A percentile compares a stretch with the other conserved stretches of the same genome.
phyloP scores from a whole-genome alignment of 768 basidiomycete species.

The Termitomyces sp. region DNA sequence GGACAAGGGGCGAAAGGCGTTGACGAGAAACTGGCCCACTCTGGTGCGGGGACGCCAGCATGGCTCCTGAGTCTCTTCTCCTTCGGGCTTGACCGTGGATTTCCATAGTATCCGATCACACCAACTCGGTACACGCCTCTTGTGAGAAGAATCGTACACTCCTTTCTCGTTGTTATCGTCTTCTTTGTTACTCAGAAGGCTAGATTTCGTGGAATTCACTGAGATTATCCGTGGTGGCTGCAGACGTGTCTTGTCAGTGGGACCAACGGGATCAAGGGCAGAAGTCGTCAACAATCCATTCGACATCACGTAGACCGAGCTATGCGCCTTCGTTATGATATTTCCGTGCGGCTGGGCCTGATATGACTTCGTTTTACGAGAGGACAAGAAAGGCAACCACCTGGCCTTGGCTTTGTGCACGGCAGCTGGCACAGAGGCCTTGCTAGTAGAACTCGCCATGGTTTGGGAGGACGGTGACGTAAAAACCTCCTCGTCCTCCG shows the following conservation, averaged over 20 bases:
- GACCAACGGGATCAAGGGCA: constrained; percentile 11
- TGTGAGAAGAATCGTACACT: constrained; percentile 77
- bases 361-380: constrained; percentile 13
- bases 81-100: constrained; percentile 51
- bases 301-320: constrained; percentile 12
- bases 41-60: constrained; percentile 33
- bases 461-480: constrained; percentile 23
- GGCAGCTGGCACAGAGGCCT: constrained; percentile 29
- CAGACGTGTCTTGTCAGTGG: constrained; percentile 13
- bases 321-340: neutral
- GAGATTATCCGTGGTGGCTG: constrained; percentile 25
- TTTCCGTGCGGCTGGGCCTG: neutral
- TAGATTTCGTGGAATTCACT: constrained; percentile 30
- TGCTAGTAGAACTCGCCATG: constrained; percentile 27
- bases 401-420: constrained; percentile 52
- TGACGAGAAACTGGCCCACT: constrained; percentile 48
- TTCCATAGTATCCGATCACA: constrained; percentile 86
- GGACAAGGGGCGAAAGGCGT: constrained; percentile 45
- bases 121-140: constrained; percentile 84
- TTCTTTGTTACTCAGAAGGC: constrained; percentile 30
- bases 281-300: constrained; percentile 5
- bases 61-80: constrained; percentile 22
- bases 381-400: constrained; percentile 45
- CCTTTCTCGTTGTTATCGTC: constrained; percentile 44
- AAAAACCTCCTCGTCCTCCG: constrained; percentile 34